Conservation (phyloP, 768 basidiomycete species). For the Crepidotus variabilis region DNA sequence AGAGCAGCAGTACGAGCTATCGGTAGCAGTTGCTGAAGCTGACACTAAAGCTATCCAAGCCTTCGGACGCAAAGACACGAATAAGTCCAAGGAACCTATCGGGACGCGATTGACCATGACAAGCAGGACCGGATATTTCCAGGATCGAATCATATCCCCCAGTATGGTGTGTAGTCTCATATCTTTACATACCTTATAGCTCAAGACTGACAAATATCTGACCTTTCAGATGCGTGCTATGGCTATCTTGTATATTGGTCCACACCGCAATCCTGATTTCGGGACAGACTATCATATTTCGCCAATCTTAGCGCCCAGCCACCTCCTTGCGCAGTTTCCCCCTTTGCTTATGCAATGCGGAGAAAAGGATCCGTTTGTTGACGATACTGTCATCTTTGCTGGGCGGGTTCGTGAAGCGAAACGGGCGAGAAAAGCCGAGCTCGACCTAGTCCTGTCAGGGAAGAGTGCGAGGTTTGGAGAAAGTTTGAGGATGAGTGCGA, state of each 20-base stretch:
- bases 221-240: conserved; percentile 94
- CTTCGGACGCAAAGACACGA: conserved; percentile 24
- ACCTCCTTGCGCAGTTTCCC: conserved; percentile 89
- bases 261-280: conserved; percentile 91
- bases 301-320: conserved; percentile 83
- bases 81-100: conserved; percentile 54
- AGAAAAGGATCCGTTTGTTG: conserved; percentile 92
- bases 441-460: conserved; percentile 58
- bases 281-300: conserved; percentile 94
- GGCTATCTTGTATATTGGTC: conserved; percentile 96
- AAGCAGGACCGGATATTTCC: conserved; percentile 89
- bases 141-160: conserved; percentile 90
- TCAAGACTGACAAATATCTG: conserved; percentile 4
- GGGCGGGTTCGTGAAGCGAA: conserved; percentile 96
- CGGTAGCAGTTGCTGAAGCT: conserved; percentile 47
- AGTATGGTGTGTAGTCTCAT: conserved; percentile 74
- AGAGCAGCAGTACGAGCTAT: conserved; percentile 49
- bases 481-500: conserved; percentile 55
- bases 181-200: background rate
- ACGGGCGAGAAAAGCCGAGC: conserved; percentile 70
- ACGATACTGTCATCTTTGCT: conserved; percentile 96
- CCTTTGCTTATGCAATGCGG: conserved; percentile 93
- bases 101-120: conserved; percentile 94
- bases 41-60: conserved; percentile 40
- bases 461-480: conserved; percentile 64